These are phyloP conservation scores for Trichoderma simmonsii DNA, from an alignment of 2,329 filamentous ascomycete genomes.

Conservation along the genomic window DNA sequence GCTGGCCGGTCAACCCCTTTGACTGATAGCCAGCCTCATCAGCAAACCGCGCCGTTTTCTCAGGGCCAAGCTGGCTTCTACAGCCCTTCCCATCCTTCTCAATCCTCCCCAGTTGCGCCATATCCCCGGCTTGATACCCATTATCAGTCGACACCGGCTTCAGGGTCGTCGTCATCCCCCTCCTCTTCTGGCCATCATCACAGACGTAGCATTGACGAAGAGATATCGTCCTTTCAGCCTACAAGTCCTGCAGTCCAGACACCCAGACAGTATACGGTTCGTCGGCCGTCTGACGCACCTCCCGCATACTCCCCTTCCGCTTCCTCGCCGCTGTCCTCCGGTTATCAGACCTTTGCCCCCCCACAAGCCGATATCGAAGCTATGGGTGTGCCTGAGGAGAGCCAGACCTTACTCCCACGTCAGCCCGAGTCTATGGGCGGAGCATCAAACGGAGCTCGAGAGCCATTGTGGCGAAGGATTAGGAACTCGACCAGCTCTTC, in stretches of 20 bases:
- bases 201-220: constrained; percentile 27
- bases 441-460: constrained; percentile 24
- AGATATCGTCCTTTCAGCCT: background rate
- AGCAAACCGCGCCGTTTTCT: background rate
- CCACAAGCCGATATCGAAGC: constrained; percentile 14
- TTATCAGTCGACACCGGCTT: background rate
- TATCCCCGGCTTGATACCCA: background rate
- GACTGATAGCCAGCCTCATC: constrained; percentile 4
- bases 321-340: constrained; percentile 30
- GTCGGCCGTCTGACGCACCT: constrained; percentile 40
- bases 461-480: constrained; percentile 31
- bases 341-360: constrained; percentile 45
- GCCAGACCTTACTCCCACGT: constrained; percentile 40
- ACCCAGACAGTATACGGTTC: constrained; percentile 23
- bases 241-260: background rate
- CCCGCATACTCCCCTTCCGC: constrained; percentile 50
- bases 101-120: background rate
- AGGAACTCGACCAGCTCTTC: constrained; percentile 24
- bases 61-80: background rate
- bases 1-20: constrained; percentile 20
- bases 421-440: constrained; percentile 48
- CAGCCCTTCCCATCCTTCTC: background rate
- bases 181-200: constrained; percentile 22
- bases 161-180: constrained; percentile 16
- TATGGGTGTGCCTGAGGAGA: constrained; percentile 45